Base-by-base conservation (phyloP, 176 grass and related monocot species). In the Avena sativa region DNA sequence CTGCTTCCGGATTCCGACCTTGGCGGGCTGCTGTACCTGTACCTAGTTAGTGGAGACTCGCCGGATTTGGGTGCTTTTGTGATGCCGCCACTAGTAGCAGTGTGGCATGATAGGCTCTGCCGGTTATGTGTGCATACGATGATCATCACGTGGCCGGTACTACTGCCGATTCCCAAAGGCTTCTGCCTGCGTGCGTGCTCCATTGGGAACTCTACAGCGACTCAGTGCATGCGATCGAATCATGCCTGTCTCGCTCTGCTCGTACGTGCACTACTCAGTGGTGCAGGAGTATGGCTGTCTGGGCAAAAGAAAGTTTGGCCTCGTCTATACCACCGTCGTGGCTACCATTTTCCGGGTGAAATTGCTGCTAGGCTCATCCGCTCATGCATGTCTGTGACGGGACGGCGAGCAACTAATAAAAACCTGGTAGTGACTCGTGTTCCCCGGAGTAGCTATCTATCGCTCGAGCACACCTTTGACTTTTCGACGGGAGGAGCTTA, bases 161-260 rank as follows among this genome's bases (percentile, higher is more conserved):
- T 47, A 16, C 66, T 20, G 82, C 4, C 52, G 53, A 9, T 34
- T 34, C 5, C 4, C 19, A 65, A 85, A 85, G 72, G 58, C 46
- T n/a, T 9, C 2, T 20, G 23, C 23, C 61, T 38, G 20, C 23
- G 23, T 38, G 20, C 83, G 83, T 66, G 72, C 15, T 40, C 17
- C 36, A 47, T 51, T 78, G 59, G 59, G 59, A 85, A 78, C 58
- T 26, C 73, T 66, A 76, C 46, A 77, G 83, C 61, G 40, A 74
- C 0, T 9, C 5, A 49, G 20, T 14, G 44, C 21, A 47, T 14
- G 11, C 12, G 44, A 61, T 61, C 56, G 56, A 59, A 77, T 78
- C 47, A 55, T 34, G 83, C 60, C 71, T 60, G 44, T 32, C 23
- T 19, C 36, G 71, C 16, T 66, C 63, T 61, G 20, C 20, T 61